A percentile compares a stretch with the other conserved stretches of the same genome.
Evolutionary conservation across 805 yeast genomes (phyloP).

Genomic region (Wickerhamiella azymoides): DNA sequence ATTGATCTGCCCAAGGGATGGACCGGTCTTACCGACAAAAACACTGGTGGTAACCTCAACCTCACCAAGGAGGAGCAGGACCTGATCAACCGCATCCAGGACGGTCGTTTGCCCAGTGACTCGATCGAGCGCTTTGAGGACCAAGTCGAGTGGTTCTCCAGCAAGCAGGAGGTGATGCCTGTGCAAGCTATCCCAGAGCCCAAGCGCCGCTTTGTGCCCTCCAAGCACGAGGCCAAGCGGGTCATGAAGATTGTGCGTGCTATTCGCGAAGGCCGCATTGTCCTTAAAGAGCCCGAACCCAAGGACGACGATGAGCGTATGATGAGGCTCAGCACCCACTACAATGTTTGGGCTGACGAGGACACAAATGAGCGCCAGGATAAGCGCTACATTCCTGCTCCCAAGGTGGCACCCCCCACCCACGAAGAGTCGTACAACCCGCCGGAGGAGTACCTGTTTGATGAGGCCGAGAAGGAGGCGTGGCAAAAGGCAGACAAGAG

Average conservation of each 20-base stretch:
- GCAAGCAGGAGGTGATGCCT: constrained; percentile 76
- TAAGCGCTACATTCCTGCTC: constrained; percentile 81
- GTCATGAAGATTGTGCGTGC: constrained; percentile 94
- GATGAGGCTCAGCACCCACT: constrained; percentile 27
- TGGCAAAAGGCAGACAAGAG: constrained; percentile 59
- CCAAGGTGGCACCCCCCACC: constrained; percentile 90
- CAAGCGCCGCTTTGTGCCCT: constrained; percentile 89
- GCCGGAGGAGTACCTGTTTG: constrained; percentile 82
- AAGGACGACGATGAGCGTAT: constrained; percentile 37
- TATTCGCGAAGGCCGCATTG: constrained; percentile 87
- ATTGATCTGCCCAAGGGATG: constrained; percentile 97
- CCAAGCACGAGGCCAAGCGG: constrained; percentile 91
- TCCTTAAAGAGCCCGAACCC: constrained; percentile 53
- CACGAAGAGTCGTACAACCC: constrained; percentile 95
- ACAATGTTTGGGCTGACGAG: constrained; percentile 74
- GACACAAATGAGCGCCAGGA: constrained; percentile 41
- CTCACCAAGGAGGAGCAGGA: constrained; percentile 79
- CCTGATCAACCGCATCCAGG: constrained; percentile 71
- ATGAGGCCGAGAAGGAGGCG: constrained; percentile 58
- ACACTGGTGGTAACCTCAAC: constrained; percentile 75
- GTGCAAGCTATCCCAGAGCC: constrained; percentile 92
- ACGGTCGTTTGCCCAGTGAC: constrained; percentile 72
- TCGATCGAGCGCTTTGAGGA: constrained; percentile 81
- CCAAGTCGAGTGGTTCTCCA: constrained; percentile 88
- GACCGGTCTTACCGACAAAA: constrained; percentile 89